These are phyloP conservation scores for Arthroderma sp. DNA, from an alignment of 2,329 filamentous ascomycete genomes.

Conservation along the genomic window DNA sequence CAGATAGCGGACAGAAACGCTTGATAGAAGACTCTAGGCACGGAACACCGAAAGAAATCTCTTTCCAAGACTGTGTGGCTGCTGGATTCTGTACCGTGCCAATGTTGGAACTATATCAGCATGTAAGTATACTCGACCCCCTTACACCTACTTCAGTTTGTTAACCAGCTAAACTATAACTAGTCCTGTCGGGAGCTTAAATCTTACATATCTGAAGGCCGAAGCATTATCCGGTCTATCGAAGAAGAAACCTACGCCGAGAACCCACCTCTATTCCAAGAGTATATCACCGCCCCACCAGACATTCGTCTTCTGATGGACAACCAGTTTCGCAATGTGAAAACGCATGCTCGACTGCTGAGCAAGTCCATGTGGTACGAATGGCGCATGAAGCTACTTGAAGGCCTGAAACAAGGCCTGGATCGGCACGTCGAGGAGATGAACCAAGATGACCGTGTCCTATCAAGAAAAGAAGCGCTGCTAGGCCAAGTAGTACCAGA, in stretches of 20 bases:
- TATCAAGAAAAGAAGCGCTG: conserved; percentile 56
- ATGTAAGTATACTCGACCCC: conserved; percentile 40
- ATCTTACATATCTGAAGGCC: conserved; percentile 88
- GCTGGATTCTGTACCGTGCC: conserved; percentile 84
- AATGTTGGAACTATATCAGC: conserved; percentile 87
- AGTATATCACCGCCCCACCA: conserved; percentile 74
- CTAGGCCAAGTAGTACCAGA: conserved; percentile 55
- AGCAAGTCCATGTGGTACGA: conserved; percentile 98
- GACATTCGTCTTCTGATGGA: conserved; percentile 83
- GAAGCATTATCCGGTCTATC: conserved; percentile 78
- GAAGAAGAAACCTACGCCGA: conserved; percentile 79
- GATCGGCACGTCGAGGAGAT: conserved; percentile 64
- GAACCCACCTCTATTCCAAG: conserved; percentile 79
- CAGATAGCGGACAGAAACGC: conserved; percentile 29
- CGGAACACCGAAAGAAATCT: conserved; percentile 19
- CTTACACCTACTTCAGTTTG: background rate
- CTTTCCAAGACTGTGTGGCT: conserved; percentile 65
- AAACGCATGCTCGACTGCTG: conserved; percentile 74
- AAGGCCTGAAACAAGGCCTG: conserved; percentile 70
- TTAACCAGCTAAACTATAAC: conserved; percentile 15
- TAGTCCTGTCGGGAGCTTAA: conserved; percentile 85
- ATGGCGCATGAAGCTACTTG: conserved; percentile 81
- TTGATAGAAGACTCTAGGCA: conserved; percentile 14
- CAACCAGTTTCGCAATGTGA: conserved; percentile 94
- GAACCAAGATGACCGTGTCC: conserved; percentile 53